phyloP scores from a whole-genome alignment of 2,329 filamentous ascomycete species.

The Trichoderma sp. region DNA sequence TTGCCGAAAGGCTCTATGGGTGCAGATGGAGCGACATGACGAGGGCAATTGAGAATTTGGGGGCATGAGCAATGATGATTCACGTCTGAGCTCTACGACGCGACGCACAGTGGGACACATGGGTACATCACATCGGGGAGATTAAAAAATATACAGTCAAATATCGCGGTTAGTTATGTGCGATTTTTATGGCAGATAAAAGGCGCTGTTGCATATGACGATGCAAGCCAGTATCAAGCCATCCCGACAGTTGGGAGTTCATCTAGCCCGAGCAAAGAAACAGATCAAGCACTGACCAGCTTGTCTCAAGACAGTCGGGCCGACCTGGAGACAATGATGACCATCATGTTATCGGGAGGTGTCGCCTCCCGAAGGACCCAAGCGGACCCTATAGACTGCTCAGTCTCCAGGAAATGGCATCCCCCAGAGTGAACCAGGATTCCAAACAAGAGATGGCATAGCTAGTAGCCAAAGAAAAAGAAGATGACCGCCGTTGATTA shows the following conservation, averaged over 20 bases:
- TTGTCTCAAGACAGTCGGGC: not conserved
- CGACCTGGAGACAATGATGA: conserved; percentile 3
- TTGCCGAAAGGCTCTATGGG: not conserved
- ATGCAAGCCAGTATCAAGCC: not conserved
- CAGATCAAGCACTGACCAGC: conserved; percentile 1
- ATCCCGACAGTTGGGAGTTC: not conserved
- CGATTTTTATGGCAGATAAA: not conserved
- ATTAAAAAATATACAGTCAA: not conserved
- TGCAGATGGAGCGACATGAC: not conserved
- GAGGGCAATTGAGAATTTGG: not conserved
- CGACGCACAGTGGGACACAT: too few species aligned
- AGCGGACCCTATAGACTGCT: conserved; percentile 14
- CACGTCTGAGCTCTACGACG: not conserved
- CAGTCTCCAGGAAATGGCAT: conserved; percentile 21
- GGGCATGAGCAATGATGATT: not conserved
- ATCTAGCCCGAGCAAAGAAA: not conserved
- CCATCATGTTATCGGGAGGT: not conserved
- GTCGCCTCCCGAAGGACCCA: conserved; percentile 1
- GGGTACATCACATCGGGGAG: not conserved
- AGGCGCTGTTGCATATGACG: not conserved
- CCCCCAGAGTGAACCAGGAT: conserved; percentile 17
- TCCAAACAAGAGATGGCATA: conserved; percentile 9
- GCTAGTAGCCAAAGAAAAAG: conserved; percentile 20
- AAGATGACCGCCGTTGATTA: conserved; percentile 15
- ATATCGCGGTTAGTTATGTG: not conserved